Evolutionary conservation across 805 yeast species (phyloP).

Genomic region (Metschnikowia gelsemii): DNA sequence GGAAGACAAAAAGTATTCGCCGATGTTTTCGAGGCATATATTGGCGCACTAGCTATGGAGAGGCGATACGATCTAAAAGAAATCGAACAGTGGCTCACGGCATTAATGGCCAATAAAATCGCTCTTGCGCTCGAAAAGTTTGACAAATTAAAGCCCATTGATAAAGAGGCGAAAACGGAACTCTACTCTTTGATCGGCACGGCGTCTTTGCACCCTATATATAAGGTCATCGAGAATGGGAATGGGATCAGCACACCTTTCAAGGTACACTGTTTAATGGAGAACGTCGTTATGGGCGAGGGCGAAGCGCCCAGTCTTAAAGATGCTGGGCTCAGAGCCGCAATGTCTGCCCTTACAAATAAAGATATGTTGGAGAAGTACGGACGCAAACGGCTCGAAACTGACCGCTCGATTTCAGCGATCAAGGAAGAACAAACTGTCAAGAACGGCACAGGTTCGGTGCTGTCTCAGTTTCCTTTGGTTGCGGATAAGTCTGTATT

Average conservation of each 20-base stretch:
- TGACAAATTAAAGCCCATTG: slow-evolving; percentile 40
- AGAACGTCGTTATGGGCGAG: slow-evolving; percentile 62
- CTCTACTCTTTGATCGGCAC: slow-evolving; percentile 79
- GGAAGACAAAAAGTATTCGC: slow-evolving; percentile 75
- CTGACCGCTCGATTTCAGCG: slow-evolving; percentile 21
- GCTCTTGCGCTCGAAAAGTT: slow-evolving; percentile 32
- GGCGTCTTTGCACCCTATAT: slow-evolving; percentile 62
- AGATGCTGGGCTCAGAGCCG: slow-evolving; percentile 83
- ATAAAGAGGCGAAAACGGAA: slow-evolving; percentile 71
- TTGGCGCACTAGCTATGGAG: slow-evolving; percentile 78
- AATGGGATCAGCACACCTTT: slow-evolving; percentile 51
- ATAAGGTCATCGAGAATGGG: slow-evolving; percentile 48
- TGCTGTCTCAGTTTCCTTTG: slow-evolving; percentile 27
- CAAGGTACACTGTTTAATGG: slow-evolving; percentile 64
- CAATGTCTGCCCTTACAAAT: slow-evolving; percentile 71
- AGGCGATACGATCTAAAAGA: slow-evolving; percentile 45
- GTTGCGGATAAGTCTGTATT: slow-evolving; percentile 29
- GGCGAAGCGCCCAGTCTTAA: slow-evolving; percentile 71
- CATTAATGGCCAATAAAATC: slow-evolving; percentile 50
- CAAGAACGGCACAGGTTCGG: neutral
- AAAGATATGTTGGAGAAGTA: slow-evolving; percentile 61
- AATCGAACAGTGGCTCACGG: slow-evolving; percentile 57
- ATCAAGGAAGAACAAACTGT: slow-evolving; percentile 4
- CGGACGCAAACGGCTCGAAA: slow-evolving; percentile 47
- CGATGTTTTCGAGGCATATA: slow-evolving; percentile 90